phyloP scores from a whole-genome alignment of 805 yeast genomes.

The Saccharomycodes ludwigii region DNA sequence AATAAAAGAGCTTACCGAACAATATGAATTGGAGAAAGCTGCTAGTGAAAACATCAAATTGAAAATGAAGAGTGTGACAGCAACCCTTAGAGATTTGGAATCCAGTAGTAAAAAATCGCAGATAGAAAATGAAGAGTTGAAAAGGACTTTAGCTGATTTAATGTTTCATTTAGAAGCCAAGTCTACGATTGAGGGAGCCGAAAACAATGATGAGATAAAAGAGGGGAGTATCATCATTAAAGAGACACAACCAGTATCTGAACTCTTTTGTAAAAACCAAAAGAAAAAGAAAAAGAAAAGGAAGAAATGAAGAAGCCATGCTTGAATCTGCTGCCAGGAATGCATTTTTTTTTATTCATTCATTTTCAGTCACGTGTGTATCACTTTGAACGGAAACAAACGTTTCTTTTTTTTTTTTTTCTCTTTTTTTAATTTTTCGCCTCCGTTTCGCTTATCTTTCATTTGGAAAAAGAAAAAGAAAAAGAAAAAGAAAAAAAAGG shows the following conservation, averaged over 20 bases:
- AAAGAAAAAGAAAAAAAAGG: too few species aligned
- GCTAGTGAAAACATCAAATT: constrained; percentile 35
- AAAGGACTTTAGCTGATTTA: constrained; percentile 59
- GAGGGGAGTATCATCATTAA: constrained; percentile 53
- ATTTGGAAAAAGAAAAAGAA: constrained; percentile 3
- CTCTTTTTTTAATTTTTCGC: constrained; percentile 1
- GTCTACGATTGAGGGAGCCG: constrained; percentile 58
- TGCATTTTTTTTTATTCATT: background rate
- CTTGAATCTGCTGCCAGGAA: background rate
- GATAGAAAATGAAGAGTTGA: constrained; percentile 33
- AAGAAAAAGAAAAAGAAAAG: constrained; percentile 7
- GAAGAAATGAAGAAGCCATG: constrained; percentile 1
- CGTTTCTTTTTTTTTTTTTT: constrained; percentile 4
- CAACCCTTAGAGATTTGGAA: constrained; percentile 27
- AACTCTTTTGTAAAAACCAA: background rate
- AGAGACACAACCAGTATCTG: constrained; percentile 1
- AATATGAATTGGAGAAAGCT: constrained; percentile 19
- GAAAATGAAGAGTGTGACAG: constrained; percentile 29
- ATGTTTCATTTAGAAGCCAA: constrained; percentile 72
- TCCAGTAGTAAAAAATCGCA: constrained; percentile 23
- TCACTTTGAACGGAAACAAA: background rate
- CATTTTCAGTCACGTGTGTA: background rate
- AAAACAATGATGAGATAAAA: constrained; percentile 43
- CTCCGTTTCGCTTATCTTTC: background rate
- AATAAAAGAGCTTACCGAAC: constrained; percentile 10